A percentile compares a stretch with the other conserved stretches of the same genome.
Evolutionary conservation across 768 basidiomycete species (phyloP).

Genomic region (Atractiella rhizophila): DNA sequence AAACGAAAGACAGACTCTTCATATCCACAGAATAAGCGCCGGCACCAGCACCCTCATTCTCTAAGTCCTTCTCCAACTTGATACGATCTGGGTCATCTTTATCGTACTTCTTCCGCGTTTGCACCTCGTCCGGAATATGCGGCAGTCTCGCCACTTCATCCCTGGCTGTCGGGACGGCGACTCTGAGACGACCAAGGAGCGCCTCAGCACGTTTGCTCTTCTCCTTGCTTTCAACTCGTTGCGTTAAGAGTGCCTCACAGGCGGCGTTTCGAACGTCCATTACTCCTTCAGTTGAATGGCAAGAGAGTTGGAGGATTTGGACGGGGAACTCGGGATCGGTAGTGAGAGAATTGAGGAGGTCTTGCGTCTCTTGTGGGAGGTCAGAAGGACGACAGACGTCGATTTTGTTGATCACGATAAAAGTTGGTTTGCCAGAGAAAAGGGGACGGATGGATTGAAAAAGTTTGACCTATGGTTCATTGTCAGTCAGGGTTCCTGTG

Average conservation of each 20-base stretch:
- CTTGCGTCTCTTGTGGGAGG: constrained; percentile 44
- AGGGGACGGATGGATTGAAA: constrained; percentile 98
- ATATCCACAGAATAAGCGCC: constrained; percentile 78
- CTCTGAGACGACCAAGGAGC: constrained; percentile 84
- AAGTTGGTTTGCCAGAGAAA: constrained; percentile 69
- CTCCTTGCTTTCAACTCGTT: constrained; percentile 79
- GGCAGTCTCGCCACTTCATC: constrained; percentile 72
- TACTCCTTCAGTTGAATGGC: constrained; percentile 88
- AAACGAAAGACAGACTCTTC: constrained; percentile 36
- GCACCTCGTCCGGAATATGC: constrained; percentile 66
- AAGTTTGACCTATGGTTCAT: constrained; percentile 51
- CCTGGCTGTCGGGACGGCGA: constrained; percentile 65
- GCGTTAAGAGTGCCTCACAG: constrained; percentile 81
- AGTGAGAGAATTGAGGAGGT: constrained; percentile 69
- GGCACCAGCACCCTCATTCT: constrained; percentile 62
- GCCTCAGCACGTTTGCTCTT: constrained; percentile 79
- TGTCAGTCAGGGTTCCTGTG: not conserved
- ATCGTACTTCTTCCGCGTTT: constrained; percentile 55
- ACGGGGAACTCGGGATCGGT: constrained; percentile 35
- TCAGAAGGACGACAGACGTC: constrained; percentile 76
- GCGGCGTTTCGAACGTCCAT: constrained; percentile 89
- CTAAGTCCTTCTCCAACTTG: constrained; percentile 50
- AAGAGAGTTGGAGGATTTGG: constrained; percentile 58
- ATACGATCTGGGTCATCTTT: constrained; percentile 57
- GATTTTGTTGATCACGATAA: constrained; percentile 94